Evolutionary conservation across 2,329 filamentous ascomycete genomes (phyloP), one percentile per base, ranked within the genome.

Genomic region (Aspergillus novoparasiticus): DNA sequence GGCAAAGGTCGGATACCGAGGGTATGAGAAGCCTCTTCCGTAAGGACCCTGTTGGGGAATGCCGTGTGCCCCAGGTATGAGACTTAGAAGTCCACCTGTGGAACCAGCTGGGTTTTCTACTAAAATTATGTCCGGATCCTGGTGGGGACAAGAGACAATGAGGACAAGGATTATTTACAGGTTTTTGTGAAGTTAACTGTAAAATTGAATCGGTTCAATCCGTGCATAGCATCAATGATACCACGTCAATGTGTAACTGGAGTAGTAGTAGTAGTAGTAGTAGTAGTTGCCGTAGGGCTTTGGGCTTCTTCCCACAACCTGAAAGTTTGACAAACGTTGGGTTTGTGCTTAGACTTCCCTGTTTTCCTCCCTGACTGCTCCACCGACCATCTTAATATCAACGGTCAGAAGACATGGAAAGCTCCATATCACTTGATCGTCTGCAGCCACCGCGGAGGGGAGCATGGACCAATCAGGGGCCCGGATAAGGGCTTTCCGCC

Each of bases 391-490:
- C 26, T 30, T 23, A 51, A 32, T 14, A 30, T 51, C 41, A 23
- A 53, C 56, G 63, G 41, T 34, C 30, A 41, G 41, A 41, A 46
- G 34, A 54, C 55, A 61, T 46, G 32, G 53, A 28, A 34, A 39
- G 53, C 36, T 55, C 28, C 45, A 28, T 28, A 48, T 50, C 46
- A 50, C 8, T 50, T 50, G 46, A 50, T 50, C 46, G 23, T n/a
- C 46, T 50, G 46, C 46, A 50, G 46, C 23, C 46, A 50, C 14
- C 16, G 54, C 58, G 34, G 43, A 50, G 62, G 58, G 54, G 57
- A 60, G 21, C 34, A 34, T 57, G 62, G 60, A 46, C 71, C 71
- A 71, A 73, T 70, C 67, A 71, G 39, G 3, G 11, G 28, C n/a
- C 54, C 48, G 48, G 48, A 54, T n/a, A 36, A 19, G 2, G 19